Evolutionary conservation across 1,284 basidiomycete genomes (phyloP).

Genomic region (Melampsora americana): DNA sequence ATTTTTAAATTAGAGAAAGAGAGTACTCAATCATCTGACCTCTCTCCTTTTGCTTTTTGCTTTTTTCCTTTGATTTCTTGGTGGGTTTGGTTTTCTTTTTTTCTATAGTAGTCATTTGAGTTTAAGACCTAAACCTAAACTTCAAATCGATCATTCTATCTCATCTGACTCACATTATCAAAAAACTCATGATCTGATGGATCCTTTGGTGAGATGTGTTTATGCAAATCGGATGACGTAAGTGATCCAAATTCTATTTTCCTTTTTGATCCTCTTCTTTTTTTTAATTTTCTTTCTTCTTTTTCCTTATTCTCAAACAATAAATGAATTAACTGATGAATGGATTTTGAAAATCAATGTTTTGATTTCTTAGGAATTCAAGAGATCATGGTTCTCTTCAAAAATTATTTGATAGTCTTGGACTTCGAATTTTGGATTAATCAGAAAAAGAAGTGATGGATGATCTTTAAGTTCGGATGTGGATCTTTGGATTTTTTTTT

Average conservation of each 20-base stretch:
- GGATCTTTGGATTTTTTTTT: no score
- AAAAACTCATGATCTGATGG: not conserved
- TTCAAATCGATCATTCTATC: slow-evolving; percentile 1
- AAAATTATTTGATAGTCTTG: not conserved
- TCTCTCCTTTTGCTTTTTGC: not conserved
- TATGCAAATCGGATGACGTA: slow-evolving; percentile 42
- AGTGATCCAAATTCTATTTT: no score
- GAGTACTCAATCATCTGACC: not conserved
- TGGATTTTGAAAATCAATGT: no score
- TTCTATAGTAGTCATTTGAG: not conserved
- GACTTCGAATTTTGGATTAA: no score
- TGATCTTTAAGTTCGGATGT: no score
- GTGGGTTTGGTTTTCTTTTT: not conserved
- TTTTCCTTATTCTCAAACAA: no score
- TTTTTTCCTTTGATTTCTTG: no score
- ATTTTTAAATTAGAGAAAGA: not conserved
- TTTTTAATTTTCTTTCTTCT: not conserved
- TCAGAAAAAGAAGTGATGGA: no score
- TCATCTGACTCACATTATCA: not conserved
- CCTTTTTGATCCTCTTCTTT: not conserved
- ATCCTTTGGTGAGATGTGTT: not conserved
- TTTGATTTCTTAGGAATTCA: no score
- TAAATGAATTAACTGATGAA: no score
- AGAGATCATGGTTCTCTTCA: slow-evolving; percentile 16
- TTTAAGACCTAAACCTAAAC: slow-evolving; percentile 8